Evolutionary conservation across 2,329 filamentous ascomycete species (phyloP).

Genomic region (Tolypocladium paradoxum): DNA sequence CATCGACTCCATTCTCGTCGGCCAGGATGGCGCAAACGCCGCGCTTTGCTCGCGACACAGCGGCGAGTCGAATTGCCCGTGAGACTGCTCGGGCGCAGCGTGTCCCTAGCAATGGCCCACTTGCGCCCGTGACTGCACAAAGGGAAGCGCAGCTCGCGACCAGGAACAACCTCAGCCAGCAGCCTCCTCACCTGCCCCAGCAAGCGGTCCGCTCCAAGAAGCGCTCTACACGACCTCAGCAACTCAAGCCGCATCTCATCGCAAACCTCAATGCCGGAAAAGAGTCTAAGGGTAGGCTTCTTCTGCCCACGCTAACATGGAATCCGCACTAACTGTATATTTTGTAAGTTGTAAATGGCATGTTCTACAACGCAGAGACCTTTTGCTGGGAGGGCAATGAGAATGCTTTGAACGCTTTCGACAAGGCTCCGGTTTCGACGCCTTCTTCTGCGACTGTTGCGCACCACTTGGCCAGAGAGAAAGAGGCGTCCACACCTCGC

Average conservation of each 20-base stretch:
- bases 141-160: slow-evolving; percentile 42
- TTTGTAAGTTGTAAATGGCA: slow-evolving; percentile 69
- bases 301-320: background rate
- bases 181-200: slow-evolving; percentile 26
- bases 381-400: slow-evolving; percentile 97
- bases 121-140: slow-evolving; percentile 45
- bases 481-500: slow-evolving; percentile 48
- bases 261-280: slow-evolving; percentile 67
- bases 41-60: slow-evolving; percentile 54
- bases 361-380: slow-evolving; percentile 85
- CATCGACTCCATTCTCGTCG: slow-evolving; percentile 46
- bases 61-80: slow-evolving; percentile 53
- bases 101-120: slow-evolving; percentile 39
- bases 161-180: slow-evolving; percentile 34
- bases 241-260: slow-evolving; percentile 77
- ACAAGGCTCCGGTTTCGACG: slow-evolving; percentile 43
- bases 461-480: slow-evolving; percentile 40
- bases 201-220: slow-evolving; percentile 42
- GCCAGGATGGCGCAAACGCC: slow-evolving; percentile 44
- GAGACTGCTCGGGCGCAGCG: slow-evolving; percentile 52
- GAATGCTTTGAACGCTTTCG: slow-evolving; percentile 70
- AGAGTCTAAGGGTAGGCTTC: slow-evolving; percentile 65
- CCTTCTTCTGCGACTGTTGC: slow-evolving; percentile 31
- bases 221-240: slow-evolving; percentile 45
- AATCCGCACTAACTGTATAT: slow-evolving; percentile 16